Evolutionary conservation across 2,329 filamentous ascomycete genomes (phyloP).

Genomic region (Sporothrix dimorphospora): DNA sequence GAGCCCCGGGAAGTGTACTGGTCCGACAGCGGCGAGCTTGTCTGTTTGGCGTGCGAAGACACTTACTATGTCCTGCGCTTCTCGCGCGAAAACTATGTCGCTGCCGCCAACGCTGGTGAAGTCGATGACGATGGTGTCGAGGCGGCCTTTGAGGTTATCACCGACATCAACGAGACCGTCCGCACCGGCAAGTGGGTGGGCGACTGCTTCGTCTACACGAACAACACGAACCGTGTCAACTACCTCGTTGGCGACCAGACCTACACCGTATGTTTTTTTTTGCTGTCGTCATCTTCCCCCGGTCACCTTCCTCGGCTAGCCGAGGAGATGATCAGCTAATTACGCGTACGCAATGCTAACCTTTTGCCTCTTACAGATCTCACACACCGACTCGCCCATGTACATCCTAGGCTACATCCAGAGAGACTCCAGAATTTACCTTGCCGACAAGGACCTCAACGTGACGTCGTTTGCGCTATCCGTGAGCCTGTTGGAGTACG

Average conservation of each 20-base stretch:
- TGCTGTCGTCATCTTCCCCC: background rate
- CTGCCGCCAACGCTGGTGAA: conserved; percentile 78
- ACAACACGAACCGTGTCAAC: conserved; percentile 93
- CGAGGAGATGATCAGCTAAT: background rate
- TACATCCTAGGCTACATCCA: conserved; percentile 95
- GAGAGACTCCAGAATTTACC: conserved; percentile 90
- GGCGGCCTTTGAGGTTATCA: conserved; percentile 93
- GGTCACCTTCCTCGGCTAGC: background rate
- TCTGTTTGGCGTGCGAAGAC: conserved; percentile 91
- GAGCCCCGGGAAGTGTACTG: conserved; percentile 81
- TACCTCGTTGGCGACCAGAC: conserved; percentile 98
- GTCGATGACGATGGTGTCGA: conserved; percentile 92
- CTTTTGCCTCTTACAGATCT: conserved; percentile 43
- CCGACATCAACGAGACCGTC: conserved; percentile 90
- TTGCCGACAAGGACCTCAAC: conserved; percentile 92
- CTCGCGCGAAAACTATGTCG: conserved; percentile 84
- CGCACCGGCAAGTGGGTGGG: conserved; percentile 97
- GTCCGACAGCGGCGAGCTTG: conserved; percentile 94
- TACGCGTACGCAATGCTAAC: background rate
- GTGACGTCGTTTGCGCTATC: conserved; percentile 90
- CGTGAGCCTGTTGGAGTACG: conserved; percentile 91
- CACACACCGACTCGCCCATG: conserved; percentile 93
- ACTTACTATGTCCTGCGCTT: conserved; percentile 93
- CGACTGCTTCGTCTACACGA: conserved; percentile 99
- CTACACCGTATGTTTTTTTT: conserved; percentile 70